phyloP scores from a whole-genome alignment of 2,329 filamentous ascomycete genomes.

The Exophiala xenobiotica region DNA sequence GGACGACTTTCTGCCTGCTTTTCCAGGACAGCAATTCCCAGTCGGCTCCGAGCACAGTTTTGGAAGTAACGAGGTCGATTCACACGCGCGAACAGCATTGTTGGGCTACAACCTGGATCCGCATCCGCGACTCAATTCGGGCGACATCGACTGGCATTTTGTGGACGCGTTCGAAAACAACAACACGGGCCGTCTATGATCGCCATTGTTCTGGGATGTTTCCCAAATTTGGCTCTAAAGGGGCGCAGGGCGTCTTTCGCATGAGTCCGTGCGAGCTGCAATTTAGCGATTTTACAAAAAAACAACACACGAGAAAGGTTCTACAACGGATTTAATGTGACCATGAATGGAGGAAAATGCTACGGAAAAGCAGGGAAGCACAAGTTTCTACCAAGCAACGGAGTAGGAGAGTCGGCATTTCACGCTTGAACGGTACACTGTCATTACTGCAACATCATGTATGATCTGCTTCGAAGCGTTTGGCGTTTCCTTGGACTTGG shows the following conservation, averaged over 20 bases:
- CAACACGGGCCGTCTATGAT: conserved; percentile 18
- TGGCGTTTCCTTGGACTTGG: too few species aligned
- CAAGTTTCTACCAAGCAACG: too few species aligned
- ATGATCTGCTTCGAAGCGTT: too few species aligned
- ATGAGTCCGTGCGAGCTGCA: not conserved
- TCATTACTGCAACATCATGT: too few species aligned
- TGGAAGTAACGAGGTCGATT: conserved; percentile 28
- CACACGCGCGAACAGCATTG: conserved; percentile 28
- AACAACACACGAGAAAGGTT: not conserved
- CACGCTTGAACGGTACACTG: too few species aligned
- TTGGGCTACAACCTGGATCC: conserved; percentile 32
- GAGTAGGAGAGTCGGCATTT: too few species aligned
- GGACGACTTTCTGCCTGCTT: conserved; percentile 31
- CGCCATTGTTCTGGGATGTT: not conserved
- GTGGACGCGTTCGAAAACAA: conserved; percentile 22
- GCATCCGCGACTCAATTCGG: conserved; percentile 27
- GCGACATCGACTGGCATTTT: conserved; percentile 29
- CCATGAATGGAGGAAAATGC: too few species aligned
- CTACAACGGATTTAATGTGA: too few species aligned
- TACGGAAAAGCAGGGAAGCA: too few species aligned
- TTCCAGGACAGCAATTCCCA: conserved; percentile 32
- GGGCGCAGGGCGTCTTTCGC: too few species aligned
- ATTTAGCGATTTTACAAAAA: too few species aligned
- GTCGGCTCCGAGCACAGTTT: conserved; percentile 30
- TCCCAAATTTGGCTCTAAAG: too few species aligned